Percentiles rank a stretch among this genome's conserved stretches.
phyloP scores from a whole-genome alignment of 345 rosid species.

The Rhodomyrtus tomentosa region DNA sequence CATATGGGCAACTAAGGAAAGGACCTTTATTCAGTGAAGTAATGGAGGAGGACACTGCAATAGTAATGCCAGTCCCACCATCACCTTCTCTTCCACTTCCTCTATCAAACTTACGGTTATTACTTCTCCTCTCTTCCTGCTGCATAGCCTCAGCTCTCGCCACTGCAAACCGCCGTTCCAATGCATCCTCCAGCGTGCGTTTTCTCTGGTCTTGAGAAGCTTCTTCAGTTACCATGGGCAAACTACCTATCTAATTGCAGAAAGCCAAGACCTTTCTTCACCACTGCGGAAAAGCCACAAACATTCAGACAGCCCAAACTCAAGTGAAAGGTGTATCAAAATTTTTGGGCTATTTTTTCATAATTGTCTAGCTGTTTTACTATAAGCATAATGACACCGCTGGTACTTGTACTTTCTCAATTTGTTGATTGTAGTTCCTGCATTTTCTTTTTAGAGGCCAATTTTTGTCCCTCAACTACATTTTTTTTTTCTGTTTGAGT shows the following conservation, averaged over 20 bases:
- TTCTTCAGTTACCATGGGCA: not conserved
- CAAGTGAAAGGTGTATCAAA: not conserved
- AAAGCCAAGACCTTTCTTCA: not conserved
- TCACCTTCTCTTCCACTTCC: not conserved
- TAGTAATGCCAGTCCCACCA: not conserved
- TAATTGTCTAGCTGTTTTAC: too few species aligned
- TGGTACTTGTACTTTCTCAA: not conserved
- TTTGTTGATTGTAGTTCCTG: not conserved
- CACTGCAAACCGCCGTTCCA: constrained; percentile 4
- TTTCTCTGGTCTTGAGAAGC: not conserved
- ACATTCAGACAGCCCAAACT: not conserved
- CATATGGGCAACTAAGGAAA: not conserved
- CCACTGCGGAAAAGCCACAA: not conserved
- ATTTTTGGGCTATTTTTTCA: too few species aligned
- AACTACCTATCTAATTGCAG: not conserved
- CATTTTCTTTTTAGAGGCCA: too few species aligned
- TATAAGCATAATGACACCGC: not conserved
- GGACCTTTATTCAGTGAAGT: not conserved
- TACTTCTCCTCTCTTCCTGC: not conserved
- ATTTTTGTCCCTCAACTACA: not conserved
- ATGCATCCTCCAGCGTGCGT: constrained; percentile 2
- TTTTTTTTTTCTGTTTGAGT: not conserved
- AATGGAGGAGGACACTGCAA: not conserved
- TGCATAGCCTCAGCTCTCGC: constrained; percentile 1
- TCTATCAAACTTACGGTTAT: not conserved